Conservation (phyloP, 768 basidiomycete species). For the Tephrocybe sp. region DNA sequence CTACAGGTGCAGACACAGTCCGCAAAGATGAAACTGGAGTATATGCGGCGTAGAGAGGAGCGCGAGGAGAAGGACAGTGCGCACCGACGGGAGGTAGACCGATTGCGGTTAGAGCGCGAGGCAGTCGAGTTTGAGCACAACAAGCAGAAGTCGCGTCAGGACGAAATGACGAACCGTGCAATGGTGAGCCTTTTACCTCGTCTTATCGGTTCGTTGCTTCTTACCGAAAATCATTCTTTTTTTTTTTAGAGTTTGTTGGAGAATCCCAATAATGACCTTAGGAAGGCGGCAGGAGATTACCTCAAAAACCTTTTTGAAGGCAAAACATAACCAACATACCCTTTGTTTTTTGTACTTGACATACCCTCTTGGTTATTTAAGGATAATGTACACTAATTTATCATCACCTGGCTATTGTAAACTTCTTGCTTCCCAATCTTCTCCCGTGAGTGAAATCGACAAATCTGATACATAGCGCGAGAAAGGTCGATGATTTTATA, state of each 20-base stretch:
- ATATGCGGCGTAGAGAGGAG: conserved; percentile 64
- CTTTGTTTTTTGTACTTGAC: not conserved
- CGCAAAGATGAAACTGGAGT: conserved; percentile 69
- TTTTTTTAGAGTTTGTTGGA: conserved; percentile 51
- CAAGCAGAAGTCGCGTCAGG: conserved; percentile 45
- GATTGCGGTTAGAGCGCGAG: conserved; percentile 55
- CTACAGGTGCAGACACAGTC: conserved; percentile 70
- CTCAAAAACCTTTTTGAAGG: conserved; percentile 62
- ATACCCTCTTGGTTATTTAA: conserved; percentile 7
- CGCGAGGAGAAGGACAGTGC: conserved; percentile 62
- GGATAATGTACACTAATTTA: conserved; percentile 15
- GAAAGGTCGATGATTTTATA: too few relatives aligned
- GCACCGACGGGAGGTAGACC: conserved; percentile 52
- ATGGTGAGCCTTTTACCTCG: conserved; percentile 37
- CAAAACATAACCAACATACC: conserved; percentile 26
- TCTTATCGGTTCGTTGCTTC: not conserved
- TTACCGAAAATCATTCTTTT: conserved; percentile 2
- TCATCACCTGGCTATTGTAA: not conserved
- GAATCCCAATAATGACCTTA: conserved; percentile 60
- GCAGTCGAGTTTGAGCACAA: conserved; percentile 53
- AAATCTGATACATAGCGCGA: too few relatives aligned
- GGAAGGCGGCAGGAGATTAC: conserved; percentile 70
- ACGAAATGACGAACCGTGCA: conserved; percentile 67
- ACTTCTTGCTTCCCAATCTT: not conserved
- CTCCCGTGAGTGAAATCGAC: too few relatives aligned